These are phyloP conservation scores for Sodiomyces alkalinus DNA, from an alignment of 2,329 filamentous ascomycete species.

Conservation along the genomic window DNA sequence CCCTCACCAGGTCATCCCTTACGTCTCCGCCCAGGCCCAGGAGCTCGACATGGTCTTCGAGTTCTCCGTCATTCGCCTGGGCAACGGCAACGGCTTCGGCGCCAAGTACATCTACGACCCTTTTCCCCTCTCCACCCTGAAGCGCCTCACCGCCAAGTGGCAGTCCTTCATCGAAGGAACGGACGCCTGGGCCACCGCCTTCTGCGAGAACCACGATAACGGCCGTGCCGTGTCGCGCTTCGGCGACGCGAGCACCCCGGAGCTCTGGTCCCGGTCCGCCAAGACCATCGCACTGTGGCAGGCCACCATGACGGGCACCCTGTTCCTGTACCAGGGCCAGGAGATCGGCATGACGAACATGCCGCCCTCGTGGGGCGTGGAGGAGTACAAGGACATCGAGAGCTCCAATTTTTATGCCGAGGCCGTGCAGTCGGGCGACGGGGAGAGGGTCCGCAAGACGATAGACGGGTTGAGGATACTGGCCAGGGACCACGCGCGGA, in stretches of 20 bases:
- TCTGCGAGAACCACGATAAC: conserved; percentile 51
- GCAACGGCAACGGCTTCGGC: conserved; percentile 27
- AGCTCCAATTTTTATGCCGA: conserved; percentile 34
- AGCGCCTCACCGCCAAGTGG: conserved; percentile 27
- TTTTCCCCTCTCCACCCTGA: conserved; percentile 27
- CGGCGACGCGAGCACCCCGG: conserved; percentile 26
- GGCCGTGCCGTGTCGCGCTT: conserved; percentile 41
- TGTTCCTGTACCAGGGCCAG: conserved; percentile 45
- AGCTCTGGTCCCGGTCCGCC: conserved; percentile 26
- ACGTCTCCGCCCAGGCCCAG: conserved; percentile 34
- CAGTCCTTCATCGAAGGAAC: conserved; percentile 32
- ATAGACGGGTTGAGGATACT: conserved; percentile 39
- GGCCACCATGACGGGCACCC: conserved; percentile 31
- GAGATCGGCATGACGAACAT: conserved; percentile 47
- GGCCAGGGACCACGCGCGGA: conserved; percentile 46
- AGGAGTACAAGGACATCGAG: conserved; percentile 40
- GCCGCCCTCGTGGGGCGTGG: conserved; percentile 31
- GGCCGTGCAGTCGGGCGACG: conserved; percentile 19
- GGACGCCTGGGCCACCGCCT: conserved; percentile 43
- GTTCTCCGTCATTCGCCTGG: conserved; percentile 41
- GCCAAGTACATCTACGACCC: conserved; percentile 34
- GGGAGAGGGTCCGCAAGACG: conserved; percentile 25
- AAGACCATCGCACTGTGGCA: conserved; percentile 39
- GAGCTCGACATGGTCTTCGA: conserved; percentile 49
- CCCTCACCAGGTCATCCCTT: conserved; percentile 34